A percentile compares a stretch with the other conserved stretches of the same genome.
phyloP scores from a whole-genome alignment of 306 rosid species.

The Astragalus glycyphyllos region DNA sequence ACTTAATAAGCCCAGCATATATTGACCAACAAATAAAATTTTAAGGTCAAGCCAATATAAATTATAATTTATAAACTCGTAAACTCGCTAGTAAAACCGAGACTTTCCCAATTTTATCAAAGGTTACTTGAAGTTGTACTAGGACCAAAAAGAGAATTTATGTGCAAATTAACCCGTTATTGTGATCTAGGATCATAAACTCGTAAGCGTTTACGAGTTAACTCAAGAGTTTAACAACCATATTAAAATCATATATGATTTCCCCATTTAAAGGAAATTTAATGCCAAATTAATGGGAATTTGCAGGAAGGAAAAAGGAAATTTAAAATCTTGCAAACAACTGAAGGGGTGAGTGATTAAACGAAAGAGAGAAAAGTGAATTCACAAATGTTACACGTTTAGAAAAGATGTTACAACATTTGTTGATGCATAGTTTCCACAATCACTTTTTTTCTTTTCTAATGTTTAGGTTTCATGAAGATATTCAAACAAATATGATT shows the following conservation, averaged over 20 bases:
- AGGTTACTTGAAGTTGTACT: too few species aligned
- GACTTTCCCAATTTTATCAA: too few species aligned
- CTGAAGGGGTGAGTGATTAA: constrained; percentile 11
- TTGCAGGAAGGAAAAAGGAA: constrained; percentile 16
- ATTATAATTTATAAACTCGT: too few species aligned
- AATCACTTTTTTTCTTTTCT: background rate
- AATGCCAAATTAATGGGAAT: background rate
- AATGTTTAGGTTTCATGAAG: constrained; percentile 19
- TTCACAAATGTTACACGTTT: constrained; percentile 3
- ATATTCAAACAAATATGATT: constrained; percentile 23
- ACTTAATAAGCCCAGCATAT: too few species aligned
- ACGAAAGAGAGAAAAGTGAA: constrained; percentile 16
- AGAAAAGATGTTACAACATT: constrained; percentile 5
- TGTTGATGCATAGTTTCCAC: constrained; percentile 17
- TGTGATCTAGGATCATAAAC: too few species aligned
- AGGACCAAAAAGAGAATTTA: too few species aligned
- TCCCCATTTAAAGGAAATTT: constrained; percentile 32
- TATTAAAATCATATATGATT: constrained; percentile 24
- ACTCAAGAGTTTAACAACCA: too few species aligned
- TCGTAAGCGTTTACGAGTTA: too few species aligned
- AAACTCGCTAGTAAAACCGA: too few species aligned
- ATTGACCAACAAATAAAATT: too few species aligned
- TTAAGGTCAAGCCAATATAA: too few species aligned
- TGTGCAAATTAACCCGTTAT: too few species aligned
- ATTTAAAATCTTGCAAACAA: constrained; percentile 15